These are phyloP conservation scores for Globisporangium rhizosaccharum DNA, from an alignment of 352 stramenopile genomes.

Conservation along the genomic window DNA sequence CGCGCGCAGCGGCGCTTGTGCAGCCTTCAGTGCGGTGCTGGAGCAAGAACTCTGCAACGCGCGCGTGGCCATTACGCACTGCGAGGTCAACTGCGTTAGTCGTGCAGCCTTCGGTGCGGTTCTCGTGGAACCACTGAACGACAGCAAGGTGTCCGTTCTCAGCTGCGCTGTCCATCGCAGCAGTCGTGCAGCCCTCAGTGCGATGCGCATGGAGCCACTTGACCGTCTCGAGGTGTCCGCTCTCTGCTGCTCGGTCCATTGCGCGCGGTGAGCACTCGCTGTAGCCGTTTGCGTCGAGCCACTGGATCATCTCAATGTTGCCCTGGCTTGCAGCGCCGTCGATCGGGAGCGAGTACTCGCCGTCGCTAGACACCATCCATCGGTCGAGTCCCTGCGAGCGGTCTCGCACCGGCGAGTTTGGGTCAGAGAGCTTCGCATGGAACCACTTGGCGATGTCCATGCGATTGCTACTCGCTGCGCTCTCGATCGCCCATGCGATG, in stretches of 20 bases:
- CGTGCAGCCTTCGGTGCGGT: neutral
- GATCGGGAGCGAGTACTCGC: neutral
- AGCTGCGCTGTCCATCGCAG: constrained; percentile 11
- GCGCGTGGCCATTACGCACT: neutral
- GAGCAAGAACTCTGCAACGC: neutral
- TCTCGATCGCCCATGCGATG: too few species aligned
- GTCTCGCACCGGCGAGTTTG: neutral
- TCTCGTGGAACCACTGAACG: neutral
- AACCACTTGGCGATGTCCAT: neutral
- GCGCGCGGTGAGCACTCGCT: neutral
- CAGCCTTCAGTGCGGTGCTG: neutral
- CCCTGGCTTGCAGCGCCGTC: neutral
- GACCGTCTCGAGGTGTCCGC: neutral
- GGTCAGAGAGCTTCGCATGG: neutral
- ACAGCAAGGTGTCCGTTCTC: neutral
- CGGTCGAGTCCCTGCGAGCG: neutral
- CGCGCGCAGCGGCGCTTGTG: neutral
- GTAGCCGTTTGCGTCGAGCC: neutral
- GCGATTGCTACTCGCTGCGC: neutral
- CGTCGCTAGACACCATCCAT: neutral
- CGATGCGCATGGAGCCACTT: constrained; percentile 14
- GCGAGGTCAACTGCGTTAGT: neutral
- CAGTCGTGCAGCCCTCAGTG: constrained; percentile 9
- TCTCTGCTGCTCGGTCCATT: neutral
- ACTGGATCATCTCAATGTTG: neutral